phyloP scores from a whole-genome alignment of 2,329 filamentous ascomycete genomes.

The Ophiostoma himal-ulmi region DNA sequence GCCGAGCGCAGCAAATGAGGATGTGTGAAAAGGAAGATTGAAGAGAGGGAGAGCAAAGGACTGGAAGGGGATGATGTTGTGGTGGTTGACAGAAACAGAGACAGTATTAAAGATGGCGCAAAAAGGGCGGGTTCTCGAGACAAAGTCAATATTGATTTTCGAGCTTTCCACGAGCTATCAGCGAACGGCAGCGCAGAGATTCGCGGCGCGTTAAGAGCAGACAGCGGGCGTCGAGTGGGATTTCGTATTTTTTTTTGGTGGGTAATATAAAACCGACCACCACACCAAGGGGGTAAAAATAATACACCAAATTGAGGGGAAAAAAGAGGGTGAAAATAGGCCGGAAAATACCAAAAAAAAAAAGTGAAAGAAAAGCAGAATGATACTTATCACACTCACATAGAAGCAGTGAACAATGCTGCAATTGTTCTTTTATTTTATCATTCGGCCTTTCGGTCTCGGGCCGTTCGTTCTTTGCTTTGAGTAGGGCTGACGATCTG shows the following conservation, averaged over 20 bases:
- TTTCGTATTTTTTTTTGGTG: constrained; percentile 16
- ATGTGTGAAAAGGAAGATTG: constrained; percentile 11
- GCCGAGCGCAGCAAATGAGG: constrained; percentile 7
- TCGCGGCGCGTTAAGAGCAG: constrained; percentile 5
- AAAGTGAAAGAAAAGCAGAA: background rate
- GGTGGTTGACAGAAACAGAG: constrained; percentile 3
- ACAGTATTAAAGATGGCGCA: constrained; percentile 11
- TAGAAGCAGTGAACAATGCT: background rate
- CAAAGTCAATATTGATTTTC: constrained; percentile 24
- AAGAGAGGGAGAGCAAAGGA: constrained; percentile 2
- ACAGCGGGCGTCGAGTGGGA: constrained; percentile 7
- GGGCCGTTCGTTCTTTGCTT: background rate
- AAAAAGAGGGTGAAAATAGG: background rate
- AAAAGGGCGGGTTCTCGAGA: constrained; percentile 9
- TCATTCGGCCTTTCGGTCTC: background rate
- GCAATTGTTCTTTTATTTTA: background rate
- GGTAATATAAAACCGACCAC: constrained; percentile 12
- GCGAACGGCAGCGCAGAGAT: background rate
- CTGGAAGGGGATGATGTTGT: constrained; percentile 6
- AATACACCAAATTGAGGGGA: background rate
- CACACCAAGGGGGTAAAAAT: constrained; percentile 9
- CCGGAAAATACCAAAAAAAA: background rate
- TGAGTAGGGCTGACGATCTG: constrained; percentile 6
- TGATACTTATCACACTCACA: background rate
- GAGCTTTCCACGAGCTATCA: constrained; percentile 18